phyloP scores from a whole-genome alignment of 306 rosid genomes.

The Ceratonia siliqua region DNA sequence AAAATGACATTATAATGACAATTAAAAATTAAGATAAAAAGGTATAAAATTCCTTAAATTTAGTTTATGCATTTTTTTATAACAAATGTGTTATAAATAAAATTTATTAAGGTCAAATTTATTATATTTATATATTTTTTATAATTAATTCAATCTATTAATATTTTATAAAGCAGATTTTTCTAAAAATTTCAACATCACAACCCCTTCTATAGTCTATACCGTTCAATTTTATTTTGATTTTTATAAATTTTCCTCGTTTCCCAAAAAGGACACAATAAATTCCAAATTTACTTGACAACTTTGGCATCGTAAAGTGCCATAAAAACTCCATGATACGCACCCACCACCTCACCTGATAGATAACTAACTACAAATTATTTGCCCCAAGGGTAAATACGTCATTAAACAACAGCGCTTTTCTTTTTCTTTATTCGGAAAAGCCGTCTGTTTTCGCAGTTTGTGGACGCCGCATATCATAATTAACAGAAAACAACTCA shows the following conservation, averaged over 20 bases:
- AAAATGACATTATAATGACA: too few species aligned
- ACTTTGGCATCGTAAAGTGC: background rate
- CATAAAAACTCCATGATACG: background rate
- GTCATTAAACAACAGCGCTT: background rate
- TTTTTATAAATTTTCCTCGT: background rate
- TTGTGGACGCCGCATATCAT: slow-evolving; percentile 30
- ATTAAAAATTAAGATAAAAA: too few species aligned
- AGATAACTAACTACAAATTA: background rate
- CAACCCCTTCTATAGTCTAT: background rate
- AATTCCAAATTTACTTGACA: background rate
- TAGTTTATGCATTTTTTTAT: too few species aligned
- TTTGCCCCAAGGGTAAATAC: background rate
- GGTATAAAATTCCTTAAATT: too few species aligned
- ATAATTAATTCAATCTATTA: too few species aligned
- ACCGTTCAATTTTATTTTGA: background rate
- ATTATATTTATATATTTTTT: too few species aligned
- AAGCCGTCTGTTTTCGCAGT: slow-evolving; percentile 29
- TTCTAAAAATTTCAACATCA: too few species aligned
- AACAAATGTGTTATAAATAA: too few species aligned
- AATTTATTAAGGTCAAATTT: too few species aligned
- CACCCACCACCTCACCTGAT: slow-evolving; percentile 2
- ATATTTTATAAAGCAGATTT: too few species aligned
- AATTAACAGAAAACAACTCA: slow-evolving; percentile 40
- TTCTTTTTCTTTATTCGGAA: background rate
- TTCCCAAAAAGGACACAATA: background rate